These are phyloP conservation scores for Apiospora kogelbergensis DNA, from an alignment of 2,329 filamentous ascomycete species.

Conservation along the genomic window DNA sequence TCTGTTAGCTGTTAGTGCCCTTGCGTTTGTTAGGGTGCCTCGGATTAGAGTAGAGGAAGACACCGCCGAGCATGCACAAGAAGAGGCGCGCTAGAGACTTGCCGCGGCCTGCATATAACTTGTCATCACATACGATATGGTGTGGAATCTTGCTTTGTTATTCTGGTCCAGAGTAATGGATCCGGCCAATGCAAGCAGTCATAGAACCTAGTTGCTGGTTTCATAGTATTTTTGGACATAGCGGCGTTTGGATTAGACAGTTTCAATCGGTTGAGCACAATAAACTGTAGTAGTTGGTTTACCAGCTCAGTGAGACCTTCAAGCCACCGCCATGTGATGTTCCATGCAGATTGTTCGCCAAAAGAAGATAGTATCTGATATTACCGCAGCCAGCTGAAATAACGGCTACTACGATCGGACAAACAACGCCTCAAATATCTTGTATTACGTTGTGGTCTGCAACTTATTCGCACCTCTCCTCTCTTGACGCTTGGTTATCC, in stretches of 20 bases:
- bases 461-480: not conserved
- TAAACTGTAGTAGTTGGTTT: not conserved
- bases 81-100: not conserved
- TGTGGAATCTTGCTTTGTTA: not conserved
- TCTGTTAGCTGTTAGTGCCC: not conserved
- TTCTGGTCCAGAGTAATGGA: not conserved
- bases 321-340: too few species aligned
- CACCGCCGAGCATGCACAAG: not conserved
- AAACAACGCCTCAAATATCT: not conserved
- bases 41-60: not conserved
- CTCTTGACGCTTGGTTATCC: not conserved
- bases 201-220: not conserved
- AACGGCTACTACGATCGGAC: not conserved
- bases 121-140: not conserved
- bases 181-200: too few species aligned
- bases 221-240: too few species aligned
- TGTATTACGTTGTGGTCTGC: not conserved
- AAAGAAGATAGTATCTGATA: not conserved
- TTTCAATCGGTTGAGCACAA: not conserved
- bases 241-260: not conserved
- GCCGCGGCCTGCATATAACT: not conserved
- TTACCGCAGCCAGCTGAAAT: not conserved
- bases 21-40: conserved; percentile 14
- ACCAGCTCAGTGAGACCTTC: not conserved
- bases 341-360: not conserved